These are phyloP conservation scores for Colletotrichum somersetense DNA, from an alignment of 2,329 filamentous ascomycete species.

Conservation along the genomic window DNA sequence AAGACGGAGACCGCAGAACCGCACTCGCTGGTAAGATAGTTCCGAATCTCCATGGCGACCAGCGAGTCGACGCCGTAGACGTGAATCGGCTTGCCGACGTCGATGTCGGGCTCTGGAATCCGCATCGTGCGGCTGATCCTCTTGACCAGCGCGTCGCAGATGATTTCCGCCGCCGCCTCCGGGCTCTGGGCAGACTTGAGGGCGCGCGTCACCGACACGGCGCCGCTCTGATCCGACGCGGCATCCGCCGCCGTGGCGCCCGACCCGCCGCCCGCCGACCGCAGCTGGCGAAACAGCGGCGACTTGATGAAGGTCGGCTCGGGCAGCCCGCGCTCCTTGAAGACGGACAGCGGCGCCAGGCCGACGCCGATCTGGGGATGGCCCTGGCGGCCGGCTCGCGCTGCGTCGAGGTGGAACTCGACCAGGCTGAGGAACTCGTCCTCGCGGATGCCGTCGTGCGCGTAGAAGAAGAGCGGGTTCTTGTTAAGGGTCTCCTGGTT, in stretches of 20 bases:
- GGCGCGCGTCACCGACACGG: background rate
- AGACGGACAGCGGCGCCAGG: slow-evolving; percentile 9
- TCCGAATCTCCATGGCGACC: slow-evolving; percentile 10
- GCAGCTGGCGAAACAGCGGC: slow-evolving; percentile 22
- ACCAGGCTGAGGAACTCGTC: slow-evolving; percentile 14
- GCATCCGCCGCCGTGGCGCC: background rate
- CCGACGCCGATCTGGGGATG: slow-evolving; percentile 21
- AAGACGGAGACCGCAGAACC: slow-evolving; percentile 10
- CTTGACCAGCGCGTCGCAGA: background rate
- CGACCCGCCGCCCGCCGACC: slow-evolving; percentile 15
- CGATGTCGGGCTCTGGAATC: background rate
- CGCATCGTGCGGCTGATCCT: slow-evolving; percentile 5
- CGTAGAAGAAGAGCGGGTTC: slow-evolving; percentile 2
- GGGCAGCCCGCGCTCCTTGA: slow-evolving; percentile 21
- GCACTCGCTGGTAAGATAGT: slow-evolving; percentile 6
- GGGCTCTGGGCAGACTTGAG: background rate
- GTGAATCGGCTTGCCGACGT: background rate
- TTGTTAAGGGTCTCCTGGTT: slow-evolving; percentile 30
- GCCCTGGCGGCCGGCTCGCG: background rate
- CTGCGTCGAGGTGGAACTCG: slow-evolving; percentile 24
- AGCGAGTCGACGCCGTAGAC: slow-evolving; percentile 8
- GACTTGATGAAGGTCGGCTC: slow-evolving; percentile 28
- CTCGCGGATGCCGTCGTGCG: background rate
- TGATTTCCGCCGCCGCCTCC: background rate
- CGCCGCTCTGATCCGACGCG: background rate